phyloP scores from a whole-genome alignment of 371 early-diverging fungal species.

The Quaeritorhiza haematococci region DNA sequence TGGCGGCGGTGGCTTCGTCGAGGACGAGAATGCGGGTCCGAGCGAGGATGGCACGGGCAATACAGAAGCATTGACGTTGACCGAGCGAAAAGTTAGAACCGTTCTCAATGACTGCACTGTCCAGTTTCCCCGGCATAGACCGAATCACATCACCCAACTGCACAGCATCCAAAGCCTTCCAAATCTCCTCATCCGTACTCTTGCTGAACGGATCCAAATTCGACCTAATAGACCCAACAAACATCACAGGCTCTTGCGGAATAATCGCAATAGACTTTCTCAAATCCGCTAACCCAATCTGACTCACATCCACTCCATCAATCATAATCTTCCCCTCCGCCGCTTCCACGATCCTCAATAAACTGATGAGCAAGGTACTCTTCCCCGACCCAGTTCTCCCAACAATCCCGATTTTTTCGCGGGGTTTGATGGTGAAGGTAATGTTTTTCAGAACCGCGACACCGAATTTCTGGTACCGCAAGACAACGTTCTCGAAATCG shows the following conservation, averaged over 20 bases:
- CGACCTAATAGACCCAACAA: slow-evolving; percentile 56
- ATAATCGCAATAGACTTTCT: slow-evolving; percentile 63
- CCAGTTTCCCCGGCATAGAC: slow-evolving; percentile 22
- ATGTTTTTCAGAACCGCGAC: slow-evolving; percentile 48
- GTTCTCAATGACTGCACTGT: slow-evolving; percentile 18
- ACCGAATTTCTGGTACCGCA: slow-evolving; percentile 68
- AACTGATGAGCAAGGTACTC: slow-evolving; percentile 34
- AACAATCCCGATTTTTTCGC: slow-evolving; percentile 50
- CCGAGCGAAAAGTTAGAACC: slow-evolving; percentile 83
- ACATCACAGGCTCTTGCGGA: slow-evolving; percentile 43
- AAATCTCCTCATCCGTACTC: slow-evolving; percentile 40
- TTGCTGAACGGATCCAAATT: slow-evolving; percentile 70
- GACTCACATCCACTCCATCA: slow-evolving; percentile 73
- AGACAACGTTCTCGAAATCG: slow-evolving; percentile 58
- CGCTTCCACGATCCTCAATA: slow-evolving; percentile 57
- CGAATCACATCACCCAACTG: slow-evolving; percentile 13
- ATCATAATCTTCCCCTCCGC: slow-evolving; percentile 45
- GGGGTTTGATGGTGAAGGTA: slow-evolving; percentile 26
- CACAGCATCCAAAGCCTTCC: slow-evolving; percentile 32
- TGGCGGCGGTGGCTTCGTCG: slow-evolving; percentile 48
- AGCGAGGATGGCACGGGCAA: slow-evolving; percentile 48
- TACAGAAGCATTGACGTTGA: slow-evolving; percentile 56
- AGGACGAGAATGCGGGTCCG: no score
- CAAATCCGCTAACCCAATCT: slow-evolving; percentile 54
- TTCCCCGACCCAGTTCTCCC: slow-evolving; percentile 42